Evolutionary conservation across 2,329 filamentous ascomycete genomes (phyloP).

Genomic region (Spiromastix sp.): DNA sequence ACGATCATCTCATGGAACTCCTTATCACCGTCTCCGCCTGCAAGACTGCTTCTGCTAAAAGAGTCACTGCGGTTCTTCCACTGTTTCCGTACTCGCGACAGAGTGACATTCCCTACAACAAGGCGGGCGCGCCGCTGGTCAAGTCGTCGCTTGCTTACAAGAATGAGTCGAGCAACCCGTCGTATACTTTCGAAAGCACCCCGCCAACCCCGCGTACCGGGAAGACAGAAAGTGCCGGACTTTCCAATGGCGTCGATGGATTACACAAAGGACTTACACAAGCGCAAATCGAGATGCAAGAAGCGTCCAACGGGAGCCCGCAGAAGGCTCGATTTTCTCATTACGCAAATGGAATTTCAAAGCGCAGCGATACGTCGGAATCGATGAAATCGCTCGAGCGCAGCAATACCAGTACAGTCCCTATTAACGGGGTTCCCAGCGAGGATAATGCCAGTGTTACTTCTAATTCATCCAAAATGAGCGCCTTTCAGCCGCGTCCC

Average conservation of each 20-base stretch:
- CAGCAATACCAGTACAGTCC: constrained; percentile 21
- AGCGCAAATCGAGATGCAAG: constrained; percentile 48
- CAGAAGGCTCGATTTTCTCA: constrained; percentile 31
- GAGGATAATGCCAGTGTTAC: constrained; percentile 55
- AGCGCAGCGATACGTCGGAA: constrained; percentile 29
- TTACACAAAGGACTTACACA: constrained; percentile 66
- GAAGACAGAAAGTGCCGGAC: constrained; percentile 53
- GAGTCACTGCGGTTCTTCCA: constrained; percentile 87
- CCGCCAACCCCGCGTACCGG: constrained; percentile 74
- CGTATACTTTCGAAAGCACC: constrained; percentile 80
- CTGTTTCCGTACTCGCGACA: constrained; percentile 96
- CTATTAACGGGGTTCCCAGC: constrained; percentile 45
- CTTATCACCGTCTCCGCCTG: constrained; percentile 98
- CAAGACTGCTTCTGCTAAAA: constrained; percentile 83
- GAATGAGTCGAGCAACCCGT: constrained; percentile 43
- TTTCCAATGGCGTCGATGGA: constrained; percentile 57
- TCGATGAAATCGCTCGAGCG: constrained; percentile 24
- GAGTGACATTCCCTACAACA: constrained; percentile 94
- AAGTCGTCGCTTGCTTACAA: constrained; percentile 44
- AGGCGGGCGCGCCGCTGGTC: constrained; percentile 76
- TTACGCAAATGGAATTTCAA: constrained; percentile 27
- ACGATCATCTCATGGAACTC: constrained; percentile 92
- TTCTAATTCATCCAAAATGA: constrained; percentile 40
- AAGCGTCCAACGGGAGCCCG: constrained; percentile 25
- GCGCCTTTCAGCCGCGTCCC: constrained; percentile 68